Base-by-base conservation (phyloP, 306 rosid genomes). In the Oxytropis ochrocephala region DNA sequence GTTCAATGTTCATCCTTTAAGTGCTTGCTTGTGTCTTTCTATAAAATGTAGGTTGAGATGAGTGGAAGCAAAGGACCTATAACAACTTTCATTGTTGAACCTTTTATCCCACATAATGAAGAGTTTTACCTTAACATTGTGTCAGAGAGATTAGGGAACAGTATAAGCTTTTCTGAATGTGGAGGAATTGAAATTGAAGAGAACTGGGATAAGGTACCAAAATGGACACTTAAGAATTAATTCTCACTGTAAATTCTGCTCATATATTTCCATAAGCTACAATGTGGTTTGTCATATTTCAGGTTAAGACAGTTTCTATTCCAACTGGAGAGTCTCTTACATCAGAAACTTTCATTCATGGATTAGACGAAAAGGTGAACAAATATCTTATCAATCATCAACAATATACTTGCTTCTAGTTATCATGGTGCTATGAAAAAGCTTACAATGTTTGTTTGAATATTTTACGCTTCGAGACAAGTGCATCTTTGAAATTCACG, bases 401-500 rank as follows among this genome's bases (percentile, higher is more conserved):
- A 13, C 16, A 5, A 36, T 36, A 5, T 16, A 24, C 11, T 27
- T 59, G 38, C 35, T 55, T 61, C 41, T 48, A 11, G 18, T 11
- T 68, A 55, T 19, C 38, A 8, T 33, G 16, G 53, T 9, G 8
- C 21, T 16, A 6, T 17, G 27, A 62, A 55, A 32, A 69, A 49
- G 11, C 30, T 36, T 49, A 29, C 1, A 30, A 14, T 59, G 42
- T 63, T 81, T 72, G 69, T 62, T 81, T 9, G 42, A 60, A 17
- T 62, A 6, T 56, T 52, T 68, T 46, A 10, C 85, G 24, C 54
- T 71, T 66, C 85, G 90, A 90, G 98, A 93, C 96, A 33, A 93
- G 98, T 72, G 96, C 98, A 42, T 93, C 98, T 18, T 79, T 93
- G 73, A 93, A 93, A 86, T 93, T 93, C 84, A 93, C 91, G 1